These are phyloP conservation scores for Solanum appendiculatum DNA, from an alignment of 257 asterid genomes.

Conservation along the genomic window DNA sequence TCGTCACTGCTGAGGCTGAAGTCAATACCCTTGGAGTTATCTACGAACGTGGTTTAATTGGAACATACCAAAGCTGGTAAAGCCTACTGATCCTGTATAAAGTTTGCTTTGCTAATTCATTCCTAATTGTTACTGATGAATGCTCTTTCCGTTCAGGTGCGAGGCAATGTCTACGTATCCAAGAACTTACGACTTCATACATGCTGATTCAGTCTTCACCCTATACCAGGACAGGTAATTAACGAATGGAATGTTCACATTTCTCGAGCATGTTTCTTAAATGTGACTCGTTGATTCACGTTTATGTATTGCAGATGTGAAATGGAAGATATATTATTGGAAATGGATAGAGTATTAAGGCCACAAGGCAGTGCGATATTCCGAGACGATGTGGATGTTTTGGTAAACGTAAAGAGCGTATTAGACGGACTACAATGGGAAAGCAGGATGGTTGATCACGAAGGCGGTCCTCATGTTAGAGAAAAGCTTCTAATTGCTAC, in stretches of 20 bases:
- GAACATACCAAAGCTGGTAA: conserved; percentile 88
- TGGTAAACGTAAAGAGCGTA: conserved; percentile 51
- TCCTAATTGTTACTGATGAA: not conserved
- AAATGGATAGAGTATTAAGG: conserved; percentile 79
- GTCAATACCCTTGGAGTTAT: conserved; percentile 62
- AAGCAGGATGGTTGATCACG: conserved; percentile 74
- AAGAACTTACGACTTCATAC: conserved; percentile 89
- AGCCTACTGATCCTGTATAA: not conserved
- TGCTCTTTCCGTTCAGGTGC: conserved; percentile 35
- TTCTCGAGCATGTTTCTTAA: not conserved
- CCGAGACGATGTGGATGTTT: conserved; percentile 72
- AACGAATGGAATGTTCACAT: not conserved
- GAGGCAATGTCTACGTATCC: conserved; percentile 97
- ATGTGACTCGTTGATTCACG: not conserved
- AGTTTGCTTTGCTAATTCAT: not conserved
- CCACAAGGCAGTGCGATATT: conserved; percentile 79
- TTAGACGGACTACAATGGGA: conserved; percentile 74
- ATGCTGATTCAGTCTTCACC: conserved; percentile 58
- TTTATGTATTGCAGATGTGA: conserved; percentile 44
- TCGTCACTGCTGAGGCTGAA: conserved; percentile 53
- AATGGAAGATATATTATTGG: conserved; percentile 58
- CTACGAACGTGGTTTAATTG: conserved; percentile 83
- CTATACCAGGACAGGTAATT: conserved; percentile 65
- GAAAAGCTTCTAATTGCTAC: conserved; percentile 73
- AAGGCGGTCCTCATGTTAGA: conserved; percentile 75